Percentiles rank a stretch among this genome's conserved stretches.
phyloP scores from a whole-genome alignment of 768 basidiomycete genomes.

The Amanita inopinata region DNA sequence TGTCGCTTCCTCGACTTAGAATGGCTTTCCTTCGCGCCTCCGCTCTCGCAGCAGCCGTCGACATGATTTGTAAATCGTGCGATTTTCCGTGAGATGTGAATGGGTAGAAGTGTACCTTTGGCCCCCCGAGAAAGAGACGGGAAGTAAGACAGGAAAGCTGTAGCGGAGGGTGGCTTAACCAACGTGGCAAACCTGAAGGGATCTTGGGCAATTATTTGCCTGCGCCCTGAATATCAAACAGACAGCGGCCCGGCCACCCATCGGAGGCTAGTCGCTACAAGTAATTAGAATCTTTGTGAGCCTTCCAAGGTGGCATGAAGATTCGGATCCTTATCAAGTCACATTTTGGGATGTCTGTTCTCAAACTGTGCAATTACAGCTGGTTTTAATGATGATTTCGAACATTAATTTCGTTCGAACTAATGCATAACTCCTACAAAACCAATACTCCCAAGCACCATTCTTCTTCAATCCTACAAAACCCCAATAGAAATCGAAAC shows the following conservation, averaged over 20 bases:
- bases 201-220: conserved; percentile 3
- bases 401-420: not conserved
- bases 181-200: not conserved
- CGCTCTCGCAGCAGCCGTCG: conserved; percentile 56
- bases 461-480: no score
- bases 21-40: conserved; percentile 76
- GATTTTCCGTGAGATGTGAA: not conserved
- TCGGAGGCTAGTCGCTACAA: no score
- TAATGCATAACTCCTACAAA: no score
- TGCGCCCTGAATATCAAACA: not conserved
- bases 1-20: conserved; percentile 57
- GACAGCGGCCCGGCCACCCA: not conserved
- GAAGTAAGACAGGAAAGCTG: not conserved
- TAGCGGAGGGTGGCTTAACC: not conserved
- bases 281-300: no score
- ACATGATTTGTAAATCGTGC: not conserved
- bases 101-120: not conserved
- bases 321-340: no score
- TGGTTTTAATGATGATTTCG: no score
- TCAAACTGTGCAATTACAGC: no score
- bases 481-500: no score
- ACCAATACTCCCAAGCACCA: no score
- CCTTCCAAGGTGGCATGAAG: no score
- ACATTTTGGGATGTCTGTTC: no score
- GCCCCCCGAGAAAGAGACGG: not conserved